Conservation (phyloP, 345 rosid species). For the Lagerstroemia speciosa region DNA sequence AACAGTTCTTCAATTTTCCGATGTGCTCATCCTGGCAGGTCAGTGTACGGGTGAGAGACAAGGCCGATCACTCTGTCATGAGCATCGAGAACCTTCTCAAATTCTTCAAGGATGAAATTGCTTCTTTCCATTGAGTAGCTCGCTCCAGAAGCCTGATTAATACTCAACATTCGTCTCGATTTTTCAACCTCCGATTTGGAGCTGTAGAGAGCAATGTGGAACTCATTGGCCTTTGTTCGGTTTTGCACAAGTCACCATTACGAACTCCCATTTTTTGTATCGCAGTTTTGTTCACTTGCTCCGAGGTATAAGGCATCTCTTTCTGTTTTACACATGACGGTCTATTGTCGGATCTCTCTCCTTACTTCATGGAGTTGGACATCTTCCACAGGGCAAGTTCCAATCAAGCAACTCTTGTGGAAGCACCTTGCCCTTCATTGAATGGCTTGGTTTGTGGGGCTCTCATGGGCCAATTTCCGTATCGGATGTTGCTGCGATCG, state of each 20-base stretch:
- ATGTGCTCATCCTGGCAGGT: slow-evolving; percentile 39
- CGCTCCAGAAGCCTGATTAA: neutral
- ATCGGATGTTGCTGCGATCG: no score
- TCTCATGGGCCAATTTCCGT: no score
- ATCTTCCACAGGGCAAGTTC: neutral
- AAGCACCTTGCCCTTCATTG: no score
- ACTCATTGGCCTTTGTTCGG: neutral
- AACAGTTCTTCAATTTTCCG: neutral
- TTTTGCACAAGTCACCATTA: neutral
- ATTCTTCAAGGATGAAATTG: slow-evolving; percentile 46
- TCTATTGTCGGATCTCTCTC: neutral
- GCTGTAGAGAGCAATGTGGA: neutral
- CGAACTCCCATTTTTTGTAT: neutral
- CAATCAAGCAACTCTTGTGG: neutral
- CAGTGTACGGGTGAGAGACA: slow-evolving; percentile 69
- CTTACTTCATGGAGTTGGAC: neutral
- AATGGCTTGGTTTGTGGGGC: no score
- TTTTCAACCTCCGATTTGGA: neutral
- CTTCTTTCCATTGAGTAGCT: slow-evolving; percentile 32
- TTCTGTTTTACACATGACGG: no score
- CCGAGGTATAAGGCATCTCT: neutral
- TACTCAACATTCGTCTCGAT: neutral
- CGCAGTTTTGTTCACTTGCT: neutral
- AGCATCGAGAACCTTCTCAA: slow-evolving; percentile 45
- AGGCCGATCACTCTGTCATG: slow-evolving; percentile 50